Evolutionary conservation across 441 rosid species (phyloP).

Genomic region (Euphorbia celastroides): DNA sequence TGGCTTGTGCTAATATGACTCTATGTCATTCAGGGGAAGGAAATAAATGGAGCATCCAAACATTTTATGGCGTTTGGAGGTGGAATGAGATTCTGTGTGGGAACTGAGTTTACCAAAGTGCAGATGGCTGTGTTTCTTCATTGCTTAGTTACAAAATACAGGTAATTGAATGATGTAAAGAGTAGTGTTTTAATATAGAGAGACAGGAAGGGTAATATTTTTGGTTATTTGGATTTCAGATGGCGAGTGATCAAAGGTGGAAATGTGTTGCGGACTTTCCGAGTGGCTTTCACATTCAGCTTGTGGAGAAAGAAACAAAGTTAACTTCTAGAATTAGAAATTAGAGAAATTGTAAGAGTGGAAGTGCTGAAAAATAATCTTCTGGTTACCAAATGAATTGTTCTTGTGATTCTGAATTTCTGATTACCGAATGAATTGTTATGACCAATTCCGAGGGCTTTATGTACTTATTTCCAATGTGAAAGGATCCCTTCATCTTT

Average conservation of each 20-base stretch:
- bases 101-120: constrained; percentile 31
- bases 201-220: constrained; percentile 20
- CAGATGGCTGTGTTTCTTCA: constrained; percentile 28
- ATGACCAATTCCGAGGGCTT: too few relatives aligned
- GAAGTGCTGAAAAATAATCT: too few relatives aligned
- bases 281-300: constrained; percentile 63
- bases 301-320: constrained; percentile 33
- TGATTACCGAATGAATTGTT: too few relatives aligned
- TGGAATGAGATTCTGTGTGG: constrained; percentile 31
- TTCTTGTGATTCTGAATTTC: too few relatives aligned
- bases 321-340: constrained; percentile 8
- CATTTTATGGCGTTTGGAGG: constrained; percentile 26
- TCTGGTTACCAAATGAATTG: too few relatives aligned
- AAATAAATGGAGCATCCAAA: too few relatives aligned
- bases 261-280: constrained; percentile 69
- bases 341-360: constrained; percentile 13
- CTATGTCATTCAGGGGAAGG: constrained; percentile 51
- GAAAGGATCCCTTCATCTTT: too few relatives aligned
- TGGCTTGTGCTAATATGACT: background rate
- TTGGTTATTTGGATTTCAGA: constrained; percentile 34
- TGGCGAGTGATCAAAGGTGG: constrained; percentile 78
- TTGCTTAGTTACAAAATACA: constrained; percentile 27
- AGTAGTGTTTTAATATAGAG: background rate
- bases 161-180: constrained; percentile 12
- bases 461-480: too few relatives aligned